phyloP scores from a whole-genome alignment of 208 protist genomes.

The Naegleria lovaniensis region DNA sequence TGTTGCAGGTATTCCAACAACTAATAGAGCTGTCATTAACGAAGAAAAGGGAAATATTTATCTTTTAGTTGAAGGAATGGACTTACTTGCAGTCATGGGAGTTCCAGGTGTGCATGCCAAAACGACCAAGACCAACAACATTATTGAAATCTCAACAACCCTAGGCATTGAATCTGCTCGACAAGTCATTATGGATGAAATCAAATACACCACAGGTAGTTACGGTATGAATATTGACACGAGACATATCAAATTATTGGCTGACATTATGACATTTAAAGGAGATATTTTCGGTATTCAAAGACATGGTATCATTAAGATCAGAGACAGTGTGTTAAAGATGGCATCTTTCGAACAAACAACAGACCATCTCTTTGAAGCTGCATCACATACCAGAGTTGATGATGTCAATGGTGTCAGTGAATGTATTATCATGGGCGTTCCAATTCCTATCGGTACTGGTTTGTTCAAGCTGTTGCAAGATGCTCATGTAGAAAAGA shows the following conservation, averaged over 20 bases:
- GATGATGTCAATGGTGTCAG: conserved; percentile 80
- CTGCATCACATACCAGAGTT: conserved; percentile 74
- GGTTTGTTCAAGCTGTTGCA: conserved; percentile 80
- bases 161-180: conserved; percentile 98
- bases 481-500: conserved; percentile 32
- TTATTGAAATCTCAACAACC: conserved; percentile 83
- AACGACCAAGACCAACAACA: conserved; percentile 90
- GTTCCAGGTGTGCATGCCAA: conserved; percentile 80
- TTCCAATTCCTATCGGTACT: conserved; percentile 89
- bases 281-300: conserved; percentile 97
- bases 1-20: conserved; percentile 81
- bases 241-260: conserved; percentile 95
- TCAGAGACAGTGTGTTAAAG: conserved; percentile 96
- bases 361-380: conserved; percentile 98
- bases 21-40: conserved; percentile 90
- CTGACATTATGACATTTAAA: conserved; percentile 97
- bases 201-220: conserved; percentile 82
- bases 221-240: conserved; percentile 96
- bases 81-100: conserved; percentile 85
- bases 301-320: conserved; percentile 97
- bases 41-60: conserved; percentile 49
- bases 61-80: conserved; percentile 83
- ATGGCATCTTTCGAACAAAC: conserved; percentile 99
- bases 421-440: conserved; percentile 98
- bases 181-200: conserved; percentile 90